Percentiles rank a stretch among this genome's conserved stretches.
These are phyloP conservation scores for Acorus calamus DNA, from an alignment of 106 monocot species.

Conservation along the genomic window DNA sequence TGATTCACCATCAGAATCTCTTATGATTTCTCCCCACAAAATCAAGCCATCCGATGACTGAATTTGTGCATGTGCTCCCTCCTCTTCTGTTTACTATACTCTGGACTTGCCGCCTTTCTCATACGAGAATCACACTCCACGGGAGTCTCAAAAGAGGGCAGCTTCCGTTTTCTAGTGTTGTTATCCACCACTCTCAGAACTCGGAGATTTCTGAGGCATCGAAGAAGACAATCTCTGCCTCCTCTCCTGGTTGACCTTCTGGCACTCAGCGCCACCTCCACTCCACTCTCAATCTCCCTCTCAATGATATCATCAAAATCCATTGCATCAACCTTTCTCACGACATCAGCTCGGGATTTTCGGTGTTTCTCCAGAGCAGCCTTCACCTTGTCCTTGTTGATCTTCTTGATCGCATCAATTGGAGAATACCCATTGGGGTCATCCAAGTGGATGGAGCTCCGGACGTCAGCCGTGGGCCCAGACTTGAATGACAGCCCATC, in stretches of 20 bases:
- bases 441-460: constrained; percentile 13
- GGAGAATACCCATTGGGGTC: constrained; percentile 25
- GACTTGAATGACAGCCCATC: no score
- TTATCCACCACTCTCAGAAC: constrained; percentile 11
- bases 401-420: constrained; percentile 46
- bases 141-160: constrained; percentile 14
- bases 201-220: constrained; percentile 5
- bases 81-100: neutral
- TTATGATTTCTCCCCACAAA: constrained; percentile 9
- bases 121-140: constrained; percentile 9
- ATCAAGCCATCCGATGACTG: neutral
- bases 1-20: constrained; percentile 4
- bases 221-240: constrained; percentile 12
- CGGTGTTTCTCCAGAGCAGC: constrained; percentile 31
- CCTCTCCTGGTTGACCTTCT: constrained; percentile 23
- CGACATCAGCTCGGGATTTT: constrained; percentile 19
- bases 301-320: constrained; percentile 37
- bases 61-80: constrained; percentile 1
- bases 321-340: neutral
- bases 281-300: constrained; percentile 43
- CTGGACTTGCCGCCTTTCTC: constrained; percentile 21
- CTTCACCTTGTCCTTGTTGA: constrained; percentile 38
- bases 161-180: constrained; percentile 56
- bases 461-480: no score
- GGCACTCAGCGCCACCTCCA: constrained; percentile 23